phyloP scores from a whole-genome alignment of 345 rosid genomes.

The Gossypium thurberi region DNA sequence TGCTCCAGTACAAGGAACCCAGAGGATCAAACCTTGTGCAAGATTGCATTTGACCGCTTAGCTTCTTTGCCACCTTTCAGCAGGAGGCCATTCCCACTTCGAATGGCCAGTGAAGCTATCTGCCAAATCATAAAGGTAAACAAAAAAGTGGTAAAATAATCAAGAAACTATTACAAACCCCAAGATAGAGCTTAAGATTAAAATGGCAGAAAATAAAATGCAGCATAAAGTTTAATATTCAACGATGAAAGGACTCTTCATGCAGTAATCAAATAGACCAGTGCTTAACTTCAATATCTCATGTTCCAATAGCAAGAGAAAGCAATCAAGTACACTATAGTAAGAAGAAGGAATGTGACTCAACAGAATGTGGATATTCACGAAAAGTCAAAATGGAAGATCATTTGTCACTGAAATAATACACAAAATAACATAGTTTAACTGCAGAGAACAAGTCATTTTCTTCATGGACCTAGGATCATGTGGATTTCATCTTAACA shows the following conservation, averaged over 20 bases:
- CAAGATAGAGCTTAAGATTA: not conserved
- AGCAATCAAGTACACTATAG: not conserved
- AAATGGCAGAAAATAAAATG: not conserved
- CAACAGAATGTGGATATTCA: not conserved
- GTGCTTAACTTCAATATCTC: not conserved
- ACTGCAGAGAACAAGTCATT: not conserved
- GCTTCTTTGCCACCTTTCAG: constrained; percentile 98
- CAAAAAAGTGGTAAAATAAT: not conserved
- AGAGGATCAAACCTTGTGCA: constrained; percentile 50
- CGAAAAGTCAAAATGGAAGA: not conserved
- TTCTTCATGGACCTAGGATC: not conserved
- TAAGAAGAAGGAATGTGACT: not conserved
- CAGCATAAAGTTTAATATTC: not conserved
- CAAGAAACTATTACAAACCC: not conserved
- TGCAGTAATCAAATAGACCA: constrained; percentile 4
- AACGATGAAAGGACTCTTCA: not conserved
- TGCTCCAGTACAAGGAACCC: not conserved
- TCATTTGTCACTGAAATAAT: not conserved
- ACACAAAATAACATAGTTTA: not conserved
- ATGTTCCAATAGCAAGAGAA: not conserved
- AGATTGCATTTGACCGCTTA: constrained; percentile 75
- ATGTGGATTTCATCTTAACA: not conserved
- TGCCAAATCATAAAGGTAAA: constrained; percentile 18
- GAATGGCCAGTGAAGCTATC: constrained; percentile 67
- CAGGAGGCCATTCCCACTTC: constrained; percentile 91